Base-by-base conservation (phyloP, 257 asterid species). In the Capsicum rhomboideum region DNA sequence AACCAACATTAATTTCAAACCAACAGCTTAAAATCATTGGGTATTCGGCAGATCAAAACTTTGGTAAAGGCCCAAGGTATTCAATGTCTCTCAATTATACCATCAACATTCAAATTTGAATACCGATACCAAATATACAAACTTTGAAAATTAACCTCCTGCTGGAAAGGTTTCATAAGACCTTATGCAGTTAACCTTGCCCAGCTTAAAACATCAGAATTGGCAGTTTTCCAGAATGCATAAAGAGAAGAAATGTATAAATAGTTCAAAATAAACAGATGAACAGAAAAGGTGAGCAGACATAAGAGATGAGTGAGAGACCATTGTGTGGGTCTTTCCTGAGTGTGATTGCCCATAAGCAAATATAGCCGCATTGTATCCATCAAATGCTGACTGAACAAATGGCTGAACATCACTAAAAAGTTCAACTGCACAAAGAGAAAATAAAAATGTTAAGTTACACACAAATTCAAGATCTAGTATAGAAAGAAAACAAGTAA, bases 361-460 rank as follows among this genome's bases (percentile, higher is more conserved):
- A 91, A 95, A 91, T 78, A 95, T 64, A 42, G 97, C 92, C 40
- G 93, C 97, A 88, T 97, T 97, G 89, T 91, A 93, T 71, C 98
- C 99, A 90, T 97, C 99, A 89, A 95, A 97, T 77, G 99, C 99
- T 79, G 99, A 97, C 95, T 93, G 99, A 84, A 97, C 96, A 89
- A 93, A 95, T 82, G 99, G 98, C 87, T 97, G 99, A 89, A 95
- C 85, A 90, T 95, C 98, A 79, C 91, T 88, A 86, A 97, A 97
- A 82, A 95, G 97, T 82, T 95, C 97, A 64, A 94, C 99, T 97
- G 97, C 97, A 86, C 34, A 90, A 40, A 86, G 83, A 85, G 67
- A 50, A 85, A 84, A 68, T 78, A 67, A 61, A 68, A 23, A 66
- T 69, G 90, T 90, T 85, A 91, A 86, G 82, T 74, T 84, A 21